Percentiles rank a stretch among this genome's conserved stretches.
Conservation (phyloP, 2,329 filamentous ascomycete species). For the Aureobasidium subglaciale region DNA sequence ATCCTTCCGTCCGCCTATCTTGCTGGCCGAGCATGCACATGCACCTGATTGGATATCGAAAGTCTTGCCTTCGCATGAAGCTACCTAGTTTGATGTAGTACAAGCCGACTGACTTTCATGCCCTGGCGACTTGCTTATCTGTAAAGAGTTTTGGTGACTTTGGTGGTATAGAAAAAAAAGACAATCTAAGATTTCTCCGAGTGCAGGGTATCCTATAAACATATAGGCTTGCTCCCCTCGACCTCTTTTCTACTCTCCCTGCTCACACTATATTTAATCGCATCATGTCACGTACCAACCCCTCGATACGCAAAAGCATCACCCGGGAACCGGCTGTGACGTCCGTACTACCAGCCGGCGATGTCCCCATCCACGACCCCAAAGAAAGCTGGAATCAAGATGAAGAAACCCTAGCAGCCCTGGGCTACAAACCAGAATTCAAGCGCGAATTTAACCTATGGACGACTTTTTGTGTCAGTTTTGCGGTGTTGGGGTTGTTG, state of each 20-base stretch:
- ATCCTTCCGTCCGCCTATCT: neutral
- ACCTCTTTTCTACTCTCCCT: neutral
- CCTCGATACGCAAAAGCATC: slow-evolving; percentile 23
- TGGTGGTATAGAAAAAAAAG: too few species aligned
- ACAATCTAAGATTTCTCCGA: too few species aligned
- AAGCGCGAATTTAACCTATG: slow-evolving; percentile 66
- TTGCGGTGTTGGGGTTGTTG: slow-evolving; percentile 63
- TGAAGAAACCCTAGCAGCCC: slow-evolving; percentile 54
- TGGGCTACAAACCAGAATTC: slow-evolving; percentile 58
- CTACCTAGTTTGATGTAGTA: neutral
- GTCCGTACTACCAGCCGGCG: slow-evolving; percentile 42
- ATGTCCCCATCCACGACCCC: slow-evolving; percentile 42
- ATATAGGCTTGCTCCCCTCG: too few species aligned
- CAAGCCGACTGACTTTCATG: neutral
- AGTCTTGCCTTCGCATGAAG: neutral
- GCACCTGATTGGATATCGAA: neutral
- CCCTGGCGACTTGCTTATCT: neutral
- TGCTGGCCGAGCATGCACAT: too few species aligned
- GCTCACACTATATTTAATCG: neutral
- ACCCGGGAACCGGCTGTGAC: slow-evolving; percentile 47
- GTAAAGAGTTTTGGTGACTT: neutral
- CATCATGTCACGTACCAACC: neutral
- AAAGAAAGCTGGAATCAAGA: slow-evolving; percentile 44
- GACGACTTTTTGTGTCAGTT: slow-evolving; percentile 68
- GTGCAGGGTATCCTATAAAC: too few species aligned